Conservation (phyloP, 305 asterid species). For the Fraxinus floribunda region DNA sequence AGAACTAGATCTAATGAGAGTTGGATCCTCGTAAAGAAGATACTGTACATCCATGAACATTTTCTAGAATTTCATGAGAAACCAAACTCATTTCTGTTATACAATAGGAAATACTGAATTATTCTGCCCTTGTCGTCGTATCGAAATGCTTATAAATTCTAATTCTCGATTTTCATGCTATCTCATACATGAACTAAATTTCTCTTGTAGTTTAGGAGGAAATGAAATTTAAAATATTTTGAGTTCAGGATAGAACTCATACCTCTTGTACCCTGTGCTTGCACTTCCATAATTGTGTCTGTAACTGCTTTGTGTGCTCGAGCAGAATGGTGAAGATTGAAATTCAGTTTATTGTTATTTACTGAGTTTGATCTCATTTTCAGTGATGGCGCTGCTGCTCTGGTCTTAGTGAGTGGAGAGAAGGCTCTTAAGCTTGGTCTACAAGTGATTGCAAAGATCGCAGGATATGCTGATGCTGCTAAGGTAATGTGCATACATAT, state of each 20-base stretch:
- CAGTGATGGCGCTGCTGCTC: conserved; percentile 96
- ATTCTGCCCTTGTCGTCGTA: not conserved
- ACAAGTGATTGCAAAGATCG: conserved; percentile 37
- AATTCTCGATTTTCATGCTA: not conserved
- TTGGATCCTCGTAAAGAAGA: not conserved
- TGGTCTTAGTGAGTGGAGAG: conserved; percentile 93
- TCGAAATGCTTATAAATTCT: not conserved
- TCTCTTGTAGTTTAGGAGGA: not conserved
- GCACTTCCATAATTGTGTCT: not conserved
- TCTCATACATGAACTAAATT: not conserved
- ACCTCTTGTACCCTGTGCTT: not conserved
- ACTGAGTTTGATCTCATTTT: not conserved
- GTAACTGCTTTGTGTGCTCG: not conserved
- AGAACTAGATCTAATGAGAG: not conserved
- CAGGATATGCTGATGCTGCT: conserved; percentile 97
- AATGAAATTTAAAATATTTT: not conserved
- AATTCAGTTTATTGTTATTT: not conserved
- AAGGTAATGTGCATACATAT: conserved; percentile 45
- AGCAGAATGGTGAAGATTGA: not conserved
- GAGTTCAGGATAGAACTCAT: not conserved
- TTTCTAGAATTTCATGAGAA: not conserved
- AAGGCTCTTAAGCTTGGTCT: conserved; percentile 30
- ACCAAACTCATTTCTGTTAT: not conserved
- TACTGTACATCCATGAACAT: not conserved
- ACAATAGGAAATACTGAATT: not conserved